A percentile compares a stretch with the other conserved stretches of the same genome.
These are phyloP conservation scores for Candida adriatica DNA, from an alignment of 805 yeast species.

Conservation along the genomic window DNA sequence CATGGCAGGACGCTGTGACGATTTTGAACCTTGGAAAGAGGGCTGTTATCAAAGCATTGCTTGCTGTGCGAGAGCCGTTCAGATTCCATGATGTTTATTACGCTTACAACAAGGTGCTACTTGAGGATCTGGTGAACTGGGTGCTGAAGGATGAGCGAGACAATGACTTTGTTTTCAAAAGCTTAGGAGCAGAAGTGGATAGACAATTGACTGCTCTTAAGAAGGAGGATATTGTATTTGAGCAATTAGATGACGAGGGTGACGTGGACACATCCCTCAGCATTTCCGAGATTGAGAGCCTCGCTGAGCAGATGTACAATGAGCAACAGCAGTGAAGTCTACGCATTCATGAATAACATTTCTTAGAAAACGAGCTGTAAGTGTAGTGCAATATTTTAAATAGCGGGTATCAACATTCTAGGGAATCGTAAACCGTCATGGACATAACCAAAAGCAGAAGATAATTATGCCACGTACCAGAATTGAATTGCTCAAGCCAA, in stretches of 20 bases:
- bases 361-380: too few relatives aligned
- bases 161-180: constrained; percentile 49
- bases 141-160: constrained; percentile 49
- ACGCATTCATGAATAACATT: too few relatives aligned
- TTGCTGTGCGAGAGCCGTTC: constrained; percentile 64
- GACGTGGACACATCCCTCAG: constrained; percentile 36
- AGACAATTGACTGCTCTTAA: constrained; percentile 32
- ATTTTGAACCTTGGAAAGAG: constrained; percentile 65
- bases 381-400: too few relatives aligned
- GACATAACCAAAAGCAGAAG: too few relatives aligned
- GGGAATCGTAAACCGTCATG: too few relatives aligned
- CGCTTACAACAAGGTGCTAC: constrained; percentile 69
- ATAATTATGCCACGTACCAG: too few relatives aligned
- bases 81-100: constrained; percentile 80
- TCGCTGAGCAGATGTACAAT: constrained; percentile 45
- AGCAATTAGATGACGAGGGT: constrained; percentile 38
- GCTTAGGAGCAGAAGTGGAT: constrained; percentile 58
- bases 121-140: constrained; percentile 79
- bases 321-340: constrained; percentile 2
- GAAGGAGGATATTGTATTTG: constrained; percentile 48
- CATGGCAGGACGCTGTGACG: constrained; percentile 71
- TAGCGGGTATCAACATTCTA: too few relatives aligned
- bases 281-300: constrained; percentile 48
- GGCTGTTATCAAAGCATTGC: constrained; percentile 49
- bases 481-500: too few relatives aligned